Evolutionary conservation across 768 basidiomycete species (phyloP).

Genomic region (Kwoniella mangroviensis): DNA sequence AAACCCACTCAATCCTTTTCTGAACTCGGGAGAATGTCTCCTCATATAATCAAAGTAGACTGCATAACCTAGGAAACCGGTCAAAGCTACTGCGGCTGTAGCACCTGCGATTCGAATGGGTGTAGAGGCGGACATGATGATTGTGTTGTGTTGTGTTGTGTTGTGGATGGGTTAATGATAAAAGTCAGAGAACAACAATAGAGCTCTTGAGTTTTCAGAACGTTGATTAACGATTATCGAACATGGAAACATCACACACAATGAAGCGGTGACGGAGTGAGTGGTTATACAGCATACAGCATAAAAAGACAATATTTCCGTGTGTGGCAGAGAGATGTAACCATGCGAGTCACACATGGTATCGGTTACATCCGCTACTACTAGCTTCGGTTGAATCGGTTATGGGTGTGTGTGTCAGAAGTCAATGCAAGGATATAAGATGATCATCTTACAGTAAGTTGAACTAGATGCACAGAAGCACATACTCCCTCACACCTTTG

Average conservation of each 20-base stretch:
- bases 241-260: neutral
- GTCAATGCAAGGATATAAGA: too few relatives aligned
- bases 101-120: constrained; percentile 40
- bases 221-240: neutral
- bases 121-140: constrained; percentile 15
- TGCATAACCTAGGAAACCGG: constrained; percentile 70
- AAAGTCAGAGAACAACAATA: neutral
- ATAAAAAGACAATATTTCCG: neutral
- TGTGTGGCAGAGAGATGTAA: neutral
- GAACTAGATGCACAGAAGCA: neutral
- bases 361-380: neutral
- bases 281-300: neutral
- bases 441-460: neutral
- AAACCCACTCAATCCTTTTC: constrained; percentile 80
- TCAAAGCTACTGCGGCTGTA: constrained; percentile 50
- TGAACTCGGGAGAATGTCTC: constrained; percentile 82
- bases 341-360: neutral
- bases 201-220: too few relatives aligned
- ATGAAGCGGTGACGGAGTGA: neutral
- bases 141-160: neutral
- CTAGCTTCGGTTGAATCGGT: neutral
- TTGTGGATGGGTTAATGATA: neutral
- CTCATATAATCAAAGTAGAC: constrained; percentile 94
- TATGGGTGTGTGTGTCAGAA: neutral
- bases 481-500: neutral